These are phyloP conservation scores for Botrytis aclada DNA, from an alignment of 2,329 filamentous ascomycete genomes.

Conservation along the genomic window DNA sequence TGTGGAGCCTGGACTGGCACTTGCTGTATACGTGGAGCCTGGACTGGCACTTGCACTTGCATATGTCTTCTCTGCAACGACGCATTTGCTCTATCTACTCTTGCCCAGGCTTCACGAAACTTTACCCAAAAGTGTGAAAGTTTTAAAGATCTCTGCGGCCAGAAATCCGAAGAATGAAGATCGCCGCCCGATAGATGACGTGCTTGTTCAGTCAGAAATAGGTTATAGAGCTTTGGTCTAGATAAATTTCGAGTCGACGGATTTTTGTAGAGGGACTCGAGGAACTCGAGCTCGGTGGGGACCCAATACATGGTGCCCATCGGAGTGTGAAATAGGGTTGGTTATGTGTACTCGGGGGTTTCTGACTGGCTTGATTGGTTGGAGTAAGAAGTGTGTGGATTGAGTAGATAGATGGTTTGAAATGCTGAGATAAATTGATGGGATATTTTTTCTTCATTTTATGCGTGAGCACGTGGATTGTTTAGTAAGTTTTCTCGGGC, in stretches of 20 bases:
- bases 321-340: neutral
- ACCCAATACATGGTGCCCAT: neutral
- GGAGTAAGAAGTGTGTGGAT: neutral
- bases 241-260: accelerated
- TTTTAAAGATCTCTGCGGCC: neutral
- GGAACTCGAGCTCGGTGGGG: neutral
- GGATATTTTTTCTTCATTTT: neutral
- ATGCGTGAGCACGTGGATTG: neutral
- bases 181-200: neutral
- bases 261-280: neutral
- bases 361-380: neutral
- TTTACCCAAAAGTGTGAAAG: accelerated
- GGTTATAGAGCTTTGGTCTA: accelerated
- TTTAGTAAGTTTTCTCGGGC: neutral
- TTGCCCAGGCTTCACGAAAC: neutral
- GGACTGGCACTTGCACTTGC: neutral
- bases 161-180: neutral
- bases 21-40: too few relatives aligned
- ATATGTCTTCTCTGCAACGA: neutral
- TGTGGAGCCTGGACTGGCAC: neutral
- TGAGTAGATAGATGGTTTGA: neutral
- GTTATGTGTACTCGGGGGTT: neutral
- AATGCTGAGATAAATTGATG: neutral
- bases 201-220: neutral
- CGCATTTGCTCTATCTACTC: too few relatives aligned